Evolutionary conservation across 257 asterid genomes (phyloP).

Genomic region (Ligustrum vulgare): DNA sequence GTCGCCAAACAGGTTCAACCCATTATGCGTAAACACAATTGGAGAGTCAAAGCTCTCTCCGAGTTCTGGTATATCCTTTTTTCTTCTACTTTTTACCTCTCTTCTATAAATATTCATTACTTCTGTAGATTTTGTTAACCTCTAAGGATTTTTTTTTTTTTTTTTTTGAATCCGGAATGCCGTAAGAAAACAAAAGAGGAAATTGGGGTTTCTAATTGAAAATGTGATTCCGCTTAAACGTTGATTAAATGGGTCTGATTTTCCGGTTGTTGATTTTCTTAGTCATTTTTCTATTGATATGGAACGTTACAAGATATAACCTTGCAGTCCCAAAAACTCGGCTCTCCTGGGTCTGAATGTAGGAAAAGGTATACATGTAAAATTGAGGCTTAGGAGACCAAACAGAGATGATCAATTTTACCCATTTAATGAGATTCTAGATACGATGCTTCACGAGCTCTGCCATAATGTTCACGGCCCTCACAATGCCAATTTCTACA

Average conservation of each 20-base stretch:
- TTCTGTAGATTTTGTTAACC: too few species aligned
- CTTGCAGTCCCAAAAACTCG: conserved; percentile 62
- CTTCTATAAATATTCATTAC: too few species aligned
- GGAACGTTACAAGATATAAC: neutral
- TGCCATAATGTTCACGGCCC: conserved; percentile 89
- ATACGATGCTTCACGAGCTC: conserved; percentile 97
- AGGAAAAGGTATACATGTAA: conserved; percentile 71
- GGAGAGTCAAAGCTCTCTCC: conserved; percentile 91
- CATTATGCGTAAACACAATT: conserved; percentile 81
- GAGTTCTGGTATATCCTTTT: conserved; percentile 62
- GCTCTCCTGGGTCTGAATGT: conserved; percentile 77
- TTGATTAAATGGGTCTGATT: neutral
- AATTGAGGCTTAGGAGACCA: conserved; percentile 77
- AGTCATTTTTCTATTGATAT: neutral
- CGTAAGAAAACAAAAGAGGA: too few species aligned
- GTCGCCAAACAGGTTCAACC: conserved; percentile 92
- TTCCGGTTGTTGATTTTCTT: neutral
- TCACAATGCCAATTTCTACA: conserved; percentile 85
- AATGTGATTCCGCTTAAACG: neutral
- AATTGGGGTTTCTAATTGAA: too few species aligned
- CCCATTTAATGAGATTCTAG: conserved; percentile 70
- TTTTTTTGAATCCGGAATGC: too few species aligned
- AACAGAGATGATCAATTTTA: conserved; percentile 72
- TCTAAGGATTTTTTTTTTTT: too few species aligned
- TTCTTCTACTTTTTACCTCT: neutral